These are phyloP conservation scores for Favolaschia claudopus DNA, from an alignment of 768 basidiomycete species.

Conservation along the genomic window DNA sequence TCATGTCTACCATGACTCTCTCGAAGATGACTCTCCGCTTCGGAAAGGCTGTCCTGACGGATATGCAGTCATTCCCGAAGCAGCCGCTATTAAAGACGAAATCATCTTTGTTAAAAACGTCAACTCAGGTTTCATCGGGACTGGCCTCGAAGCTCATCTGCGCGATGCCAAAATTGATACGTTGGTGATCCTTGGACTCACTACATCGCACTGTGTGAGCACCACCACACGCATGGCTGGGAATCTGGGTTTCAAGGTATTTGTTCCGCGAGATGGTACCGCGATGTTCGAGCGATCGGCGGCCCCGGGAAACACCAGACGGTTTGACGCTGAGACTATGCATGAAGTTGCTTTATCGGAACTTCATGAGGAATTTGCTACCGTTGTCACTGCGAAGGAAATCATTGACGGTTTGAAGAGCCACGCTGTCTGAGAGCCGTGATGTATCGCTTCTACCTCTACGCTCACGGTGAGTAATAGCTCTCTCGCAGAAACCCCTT, in stretches of 20 bases:
- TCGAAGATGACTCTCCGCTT: constrained; percentile 14
- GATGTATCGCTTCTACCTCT: too few species aligned
- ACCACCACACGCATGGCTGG: constrained; percentile 35
- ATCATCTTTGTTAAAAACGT: constrained; percentile 32
- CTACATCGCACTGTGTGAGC: constrained; percentile 33
- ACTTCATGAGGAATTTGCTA: constrained; percentile 35
- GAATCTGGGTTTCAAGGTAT: constrained; percentile 32
- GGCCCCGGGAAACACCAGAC: constrained; percentile 21
- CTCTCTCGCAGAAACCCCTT: too few species aligned
- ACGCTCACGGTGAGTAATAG: too few species aligned
- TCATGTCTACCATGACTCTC: constrained; percentile 31
- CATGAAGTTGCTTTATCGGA: constrained; percentile 32
- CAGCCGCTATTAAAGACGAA: constrained; percentile 25
- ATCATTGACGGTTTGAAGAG: constrained; percentile 12
- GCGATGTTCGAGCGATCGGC: constrained; percentile 28
- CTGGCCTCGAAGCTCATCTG: constrained; percentile 30
- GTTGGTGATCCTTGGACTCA: constrained; percentile 31
- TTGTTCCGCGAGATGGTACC: constrained; percentile 30
- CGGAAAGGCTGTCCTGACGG: constrained; percentile 23
- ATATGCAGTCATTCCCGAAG: constrained; percentile 18
- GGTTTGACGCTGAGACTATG: constrained; percentile 31
- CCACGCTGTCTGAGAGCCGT: too few species aligned
- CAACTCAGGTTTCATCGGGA: constrained; percentile 35
- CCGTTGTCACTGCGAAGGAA: constrained; percentile 27
- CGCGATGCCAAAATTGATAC: constrained; percentile 22